phyloP scores from a whole-genome alignment of 2,329 filamentous ascomycete species.

The Epichloe hybrida region DNA sequence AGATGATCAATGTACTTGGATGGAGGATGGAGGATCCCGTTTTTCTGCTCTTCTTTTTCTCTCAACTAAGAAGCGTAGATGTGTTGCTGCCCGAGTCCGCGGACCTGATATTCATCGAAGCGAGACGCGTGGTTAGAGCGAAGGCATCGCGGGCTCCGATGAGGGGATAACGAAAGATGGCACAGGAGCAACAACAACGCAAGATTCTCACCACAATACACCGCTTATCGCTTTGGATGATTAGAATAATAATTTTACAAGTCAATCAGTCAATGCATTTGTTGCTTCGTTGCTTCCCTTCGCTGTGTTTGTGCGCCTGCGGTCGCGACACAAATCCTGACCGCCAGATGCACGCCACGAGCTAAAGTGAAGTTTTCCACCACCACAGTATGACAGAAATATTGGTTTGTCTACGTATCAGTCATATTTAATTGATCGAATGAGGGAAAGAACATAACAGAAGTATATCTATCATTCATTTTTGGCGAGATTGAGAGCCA shows the following conservation, averaged over 20 bases:
- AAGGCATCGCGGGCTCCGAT: conserved; percentile 3
- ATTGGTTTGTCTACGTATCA: background rate
- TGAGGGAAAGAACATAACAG: background rate
- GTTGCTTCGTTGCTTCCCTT: too few relatives aligned
- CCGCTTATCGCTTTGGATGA: too few relatives aligned
- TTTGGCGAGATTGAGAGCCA: background rate
- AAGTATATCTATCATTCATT: background rate
- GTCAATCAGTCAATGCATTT: too few relatives aligned
- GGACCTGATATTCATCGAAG: background rate
- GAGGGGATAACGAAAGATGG: background rate
- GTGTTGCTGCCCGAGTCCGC: background rate
- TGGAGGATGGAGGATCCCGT: too few relatives aligned
- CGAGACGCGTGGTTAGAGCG: background rate
- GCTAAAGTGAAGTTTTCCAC: background rate
- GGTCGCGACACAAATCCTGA: background rate
- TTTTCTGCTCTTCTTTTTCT: too few relatives aligned
- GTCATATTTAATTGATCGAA: background rate
- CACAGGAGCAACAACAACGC: background rate
- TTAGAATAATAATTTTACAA: too few relatives aligned
- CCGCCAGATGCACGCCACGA: background rate
- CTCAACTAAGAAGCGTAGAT: too few relatives aligned
- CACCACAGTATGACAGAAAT: background rate
- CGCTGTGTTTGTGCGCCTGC: background rate
- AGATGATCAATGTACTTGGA: background rate
- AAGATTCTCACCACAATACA: background rate